Percentiles rank a stretch among this genome's conserved stretches.
Conservation (phyloP, 768 basidiomycete genomes). For the Naganishia onofrii region DNA sequence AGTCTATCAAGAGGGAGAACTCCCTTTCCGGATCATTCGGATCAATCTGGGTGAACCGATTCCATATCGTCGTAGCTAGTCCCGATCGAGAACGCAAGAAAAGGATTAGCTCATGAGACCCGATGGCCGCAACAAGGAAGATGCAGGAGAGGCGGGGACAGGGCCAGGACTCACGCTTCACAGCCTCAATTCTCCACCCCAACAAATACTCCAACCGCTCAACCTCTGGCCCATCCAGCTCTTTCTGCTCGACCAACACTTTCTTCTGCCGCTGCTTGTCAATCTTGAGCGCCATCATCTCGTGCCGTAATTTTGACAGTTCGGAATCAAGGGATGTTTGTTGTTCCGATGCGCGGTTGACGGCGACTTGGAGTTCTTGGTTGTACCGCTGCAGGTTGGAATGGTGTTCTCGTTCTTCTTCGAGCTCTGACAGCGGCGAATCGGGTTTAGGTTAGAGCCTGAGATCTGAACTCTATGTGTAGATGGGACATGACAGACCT, state of each 20-base stretch:
- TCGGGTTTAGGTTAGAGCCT: too few relatives aligned
- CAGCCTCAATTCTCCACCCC: constrained; percentile 71
- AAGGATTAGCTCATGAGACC: constrained; percentile 56
- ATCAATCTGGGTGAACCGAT: constrained; percentile 64
- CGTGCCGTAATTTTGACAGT: constrained; percentile 33
- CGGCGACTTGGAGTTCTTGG: constrained; percentile 66
- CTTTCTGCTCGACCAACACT: constrained; percentile 60
- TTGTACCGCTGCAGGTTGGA: constrained; percentile 64
- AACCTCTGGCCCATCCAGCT: constrained; percentile 61
- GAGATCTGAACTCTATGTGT: constrained; percentile 55
- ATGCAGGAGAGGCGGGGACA: background rate
- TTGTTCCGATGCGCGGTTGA: constrained; percentile 54
- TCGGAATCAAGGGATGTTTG: constrained; percentile 38
- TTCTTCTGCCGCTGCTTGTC: constrained; percentile 69
- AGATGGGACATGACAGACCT: constrained; percentile 63
- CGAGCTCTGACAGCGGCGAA: constrained; percentile 35
- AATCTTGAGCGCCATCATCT: constrained; percentile 33
- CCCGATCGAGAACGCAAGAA: constrained; percentile 54
- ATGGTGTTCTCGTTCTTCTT: constrained; percentile 42
- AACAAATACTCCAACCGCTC: constrained; percentile 61
- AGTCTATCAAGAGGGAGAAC: constrained; percentile 73
- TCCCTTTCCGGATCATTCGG: constrained; percentile 61
- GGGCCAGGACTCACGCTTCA: constrained; percentile 56
- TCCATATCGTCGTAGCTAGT: constrained; percentile 54
- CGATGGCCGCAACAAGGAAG: background rate